phyloP scores from a whole-genome alignment of 192 early-diverging fungal genomes.

The Gonapodya prolifera region DNA sequence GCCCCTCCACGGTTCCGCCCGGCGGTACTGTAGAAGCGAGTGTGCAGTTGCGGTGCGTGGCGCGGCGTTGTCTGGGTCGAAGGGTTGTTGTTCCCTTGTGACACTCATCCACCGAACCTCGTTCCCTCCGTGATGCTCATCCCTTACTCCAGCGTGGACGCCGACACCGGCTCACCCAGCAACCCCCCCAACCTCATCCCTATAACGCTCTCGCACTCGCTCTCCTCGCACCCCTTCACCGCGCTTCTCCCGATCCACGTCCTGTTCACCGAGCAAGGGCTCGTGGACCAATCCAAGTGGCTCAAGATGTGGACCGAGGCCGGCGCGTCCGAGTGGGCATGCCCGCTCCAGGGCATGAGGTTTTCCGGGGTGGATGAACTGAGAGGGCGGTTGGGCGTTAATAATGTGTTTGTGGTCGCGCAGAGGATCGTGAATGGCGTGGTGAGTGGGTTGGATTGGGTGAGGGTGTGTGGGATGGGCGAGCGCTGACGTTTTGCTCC shows the following conservation, averaged over 20 bases:
- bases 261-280: neutral
- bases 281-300: neutral
- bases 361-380: neutral
- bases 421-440: neutral
- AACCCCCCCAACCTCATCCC: neutral
- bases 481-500: neutral
- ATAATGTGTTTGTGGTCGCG: neutral
- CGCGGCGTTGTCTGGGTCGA: neutral
- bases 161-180: neutral
- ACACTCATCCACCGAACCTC: too few species aligned
- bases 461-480: neutral
- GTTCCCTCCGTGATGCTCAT: neutral
- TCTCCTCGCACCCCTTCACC: neutral
- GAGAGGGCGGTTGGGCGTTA: neutral
- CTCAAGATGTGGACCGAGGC: neutral
- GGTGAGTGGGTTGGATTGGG: neutral
- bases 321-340: neutral
- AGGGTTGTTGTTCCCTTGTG: neutral
- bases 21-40: neutral
- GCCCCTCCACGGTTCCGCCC: neutral
- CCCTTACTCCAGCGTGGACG: neutral
- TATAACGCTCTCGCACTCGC: neutral
- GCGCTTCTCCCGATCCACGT: neutral
- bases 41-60: neutral
- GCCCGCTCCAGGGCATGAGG: neutral